phyloP scores from a whole-genome alignment of 768 basidiomycete genomes.

The Leccinum olivaceopallidum region DNA sequence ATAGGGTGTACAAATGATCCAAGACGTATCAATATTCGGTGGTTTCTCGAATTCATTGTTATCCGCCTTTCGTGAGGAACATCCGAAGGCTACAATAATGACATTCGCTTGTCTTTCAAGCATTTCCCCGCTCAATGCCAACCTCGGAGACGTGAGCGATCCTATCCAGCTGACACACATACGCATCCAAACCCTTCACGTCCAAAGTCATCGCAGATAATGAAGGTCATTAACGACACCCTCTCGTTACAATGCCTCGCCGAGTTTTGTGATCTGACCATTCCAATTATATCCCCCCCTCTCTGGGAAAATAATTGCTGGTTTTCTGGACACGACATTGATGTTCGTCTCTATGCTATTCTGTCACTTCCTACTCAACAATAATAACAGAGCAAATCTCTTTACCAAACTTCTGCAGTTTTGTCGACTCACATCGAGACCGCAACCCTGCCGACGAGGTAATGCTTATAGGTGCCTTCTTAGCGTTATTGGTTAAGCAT shows the following conservation, averaged over 20 bases:
- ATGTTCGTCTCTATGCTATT: slow-evolving; percentile 22
- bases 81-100: slow-evolving; percentile 58
- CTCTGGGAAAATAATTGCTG: slow-evolving; percentile 42
- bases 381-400: slow-evolving; percentile 30
- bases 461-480: not conserved
- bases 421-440: slow-evolving; percentile 60
- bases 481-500: not conserved
- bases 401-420: slow-evolving; percentile 57
- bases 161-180: slow-evolving; percentile 2
- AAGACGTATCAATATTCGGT: slow-evolving; percentile 64
- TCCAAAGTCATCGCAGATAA: slow-evolving; percentile 37
- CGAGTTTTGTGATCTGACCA: slow-evolving; percentile 48
- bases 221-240: slow-evolving; percentile 60
- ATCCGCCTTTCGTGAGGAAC: slow-evolving; percentile 64
- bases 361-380: slow-evolving; percentile 10
- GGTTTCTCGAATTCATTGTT: slow-evolving; percentile 63
- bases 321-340: slow-evolving; percentile 18
- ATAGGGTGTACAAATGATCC: slow-evolving; percentile 70
- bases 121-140: slow-evolving; percentile 33
- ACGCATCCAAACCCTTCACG: slow-evolving; percentile 1
- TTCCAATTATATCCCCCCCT: slow-evolving; percentile 50
- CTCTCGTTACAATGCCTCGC: slow-evolving; percentile 52
- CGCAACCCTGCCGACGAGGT: slow-evolving; percentile 62
- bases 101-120: slow-evolving; percentile 59
- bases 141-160: slow-evolving; percentile 46